phyloP scores from a whole-genome alignment of 257 asterid species.

The Coffea canephora region DNA sequence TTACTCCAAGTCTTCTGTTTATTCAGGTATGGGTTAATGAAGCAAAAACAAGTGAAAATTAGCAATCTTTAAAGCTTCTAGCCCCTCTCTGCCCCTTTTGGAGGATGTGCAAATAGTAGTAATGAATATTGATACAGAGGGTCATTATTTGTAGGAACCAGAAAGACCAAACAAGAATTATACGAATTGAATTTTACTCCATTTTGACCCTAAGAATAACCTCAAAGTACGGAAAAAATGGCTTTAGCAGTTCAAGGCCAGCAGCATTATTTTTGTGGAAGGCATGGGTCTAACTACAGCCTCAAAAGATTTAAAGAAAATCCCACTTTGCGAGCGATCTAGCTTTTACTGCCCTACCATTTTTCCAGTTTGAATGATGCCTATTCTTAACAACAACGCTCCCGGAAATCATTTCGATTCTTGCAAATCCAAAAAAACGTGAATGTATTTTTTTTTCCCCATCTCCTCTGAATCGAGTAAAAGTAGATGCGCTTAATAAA shows the following conservation, averaged over 20 bases:
- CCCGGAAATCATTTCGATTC: conserved; percentile 49
- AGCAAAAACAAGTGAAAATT: not conserved
- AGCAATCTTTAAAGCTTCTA: not conserved
- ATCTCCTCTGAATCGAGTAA: not conserved
- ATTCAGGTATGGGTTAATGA: too few relatives aligned
- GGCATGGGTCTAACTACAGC: conserved; percentile 29
- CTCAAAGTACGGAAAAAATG: conserved; percentile 47
- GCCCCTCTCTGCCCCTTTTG: not conserved
- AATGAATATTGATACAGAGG: not conserved
- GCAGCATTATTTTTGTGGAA: conserved; percentile 31
- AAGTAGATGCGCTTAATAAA: not conserved
- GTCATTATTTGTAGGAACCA: too few relatives aligned
- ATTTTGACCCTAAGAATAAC: not conserved
- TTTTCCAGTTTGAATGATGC: conserved; percentile 36
- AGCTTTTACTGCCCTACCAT: conserved; percentile 47
- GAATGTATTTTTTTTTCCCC: not conserved
- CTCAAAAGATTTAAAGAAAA: conserved; percentile 43
- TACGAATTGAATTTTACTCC: not conserved
- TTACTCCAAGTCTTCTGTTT: not conserved
- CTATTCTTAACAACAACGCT: conserved; percentile 44
- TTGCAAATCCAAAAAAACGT: conserved; percentile 33
- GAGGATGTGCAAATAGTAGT: not conserved
- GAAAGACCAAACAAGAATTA: too few relatives aligned
- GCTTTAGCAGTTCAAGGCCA: conserved; percentile 32
- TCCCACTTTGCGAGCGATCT: conserved; percentile 28